Evolutionary conservation across 805 yeast genomes (phyloP).

Genomic region (Danielia oregonensis): DNA sequence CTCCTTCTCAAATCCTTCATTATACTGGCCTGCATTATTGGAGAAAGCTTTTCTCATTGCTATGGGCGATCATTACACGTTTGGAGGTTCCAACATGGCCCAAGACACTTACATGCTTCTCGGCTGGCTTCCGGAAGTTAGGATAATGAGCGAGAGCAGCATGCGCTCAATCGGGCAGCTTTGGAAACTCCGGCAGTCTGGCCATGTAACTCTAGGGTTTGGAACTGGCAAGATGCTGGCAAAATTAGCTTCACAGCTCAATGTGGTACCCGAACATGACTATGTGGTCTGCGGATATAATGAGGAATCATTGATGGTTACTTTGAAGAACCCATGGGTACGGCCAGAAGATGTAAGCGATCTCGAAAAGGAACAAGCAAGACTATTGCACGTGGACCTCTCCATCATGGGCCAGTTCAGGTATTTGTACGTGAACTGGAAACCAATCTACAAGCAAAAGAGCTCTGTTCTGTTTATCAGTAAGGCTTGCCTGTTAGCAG

Average conservation of each 20-base stretch:
- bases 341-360: conserved; percentile 3
- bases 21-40: conserved; percentile 66
- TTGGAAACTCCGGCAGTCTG: conserved; percentile 25
- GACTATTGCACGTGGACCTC: conserved; percentile 13
- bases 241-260: conserved; percentile 28
- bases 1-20: conserved; percentile 27
- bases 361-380: conserved; percentile 11
- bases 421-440: conserved; percentile 71
- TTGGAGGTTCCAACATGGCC: conserved; percentile 73
- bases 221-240: conserved; percentile 58
- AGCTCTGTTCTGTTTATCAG: conserved; percentile 21
- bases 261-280: conserved; percentile 62
- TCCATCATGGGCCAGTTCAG: conserved; percentile 27
- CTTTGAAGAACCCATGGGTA: conserved; percentile 38
- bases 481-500: conserved; percentile 7
- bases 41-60: conserved; percentile 74
- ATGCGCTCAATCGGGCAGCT: conserved; percentile 14
- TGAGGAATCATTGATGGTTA: neutral
- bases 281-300: conserved; percentile 46
- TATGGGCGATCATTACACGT: conserved; percentile 54
- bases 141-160: conserved; percentile 33
- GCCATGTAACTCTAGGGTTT: conserved; percentile 50
- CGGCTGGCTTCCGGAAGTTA: conserved; percentile 71
- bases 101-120: conserved; percentile 60
- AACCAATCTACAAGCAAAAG: conserved; percentile 29